Evolutionary conservation across 2,329 filamentous ascomycete species (phyloP).

Genomic region (Hysterium pulicare): DNA sequence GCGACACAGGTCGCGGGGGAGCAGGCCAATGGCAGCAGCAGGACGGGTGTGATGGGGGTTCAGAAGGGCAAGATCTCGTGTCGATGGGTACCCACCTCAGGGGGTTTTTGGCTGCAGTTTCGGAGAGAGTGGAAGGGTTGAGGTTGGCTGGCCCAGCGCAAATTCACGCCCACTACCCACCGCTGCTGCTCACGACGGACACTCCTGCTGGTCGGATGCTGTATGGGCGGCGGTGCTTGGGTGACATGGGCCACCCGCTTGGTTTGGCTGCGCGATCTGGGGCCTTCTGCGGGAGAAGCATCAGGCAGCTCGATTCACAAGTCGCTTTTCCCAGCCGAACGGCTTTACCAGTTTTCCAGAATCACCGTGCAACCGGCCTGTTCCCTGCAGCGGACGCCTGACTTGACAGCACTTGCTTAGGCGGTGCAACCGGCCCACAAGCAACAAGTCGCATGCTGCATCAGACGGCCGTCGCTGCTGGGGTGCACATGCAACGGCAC

Average conservation of each 20-base stretch:
- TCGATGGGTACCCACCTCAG: conserved; percentile 19
- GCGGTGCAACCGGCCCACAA: neutral
- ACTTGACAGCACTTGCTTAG: neutral
- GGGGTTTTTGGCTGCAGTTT: conserved; percentile 27
- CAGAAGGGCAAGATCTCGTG: conserved; percentile 17
- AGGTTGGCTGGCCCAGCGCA: conserved; percentile 12
- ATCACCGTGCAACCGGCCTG: conserved; percentile 19
- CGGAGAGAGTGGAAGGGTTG: conserved; percentile 21
- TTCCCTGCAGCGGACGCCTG: conserved; percentile 10
- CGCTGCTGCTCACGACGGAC: conserved; percentile 22
- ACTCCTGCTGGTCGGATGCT: conserved; percentile 18
- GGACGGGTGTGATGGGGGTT: conserved; percentile 9
- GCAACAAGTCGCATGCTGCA: neutral
- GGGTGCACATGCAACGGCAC: conserved; percentile 31
- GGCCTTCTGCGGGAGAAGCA: neutral
- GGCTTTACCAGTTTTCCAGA: conserved; percentile 27
- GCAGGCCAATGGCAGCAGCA: conserved; percentile 10
- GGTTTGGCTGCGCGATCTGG: conserved; percentile 33
- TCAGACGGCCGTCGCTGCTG: conserved; percentile 11
- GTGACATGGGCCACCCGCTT: conserved; percentile 26
- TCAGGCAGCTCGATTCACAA: no score
- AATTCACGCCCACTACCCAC: conserved; percentile 3
- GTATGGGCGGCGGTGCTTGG: conserved; percentile 8
- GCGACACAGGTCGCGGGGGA: conserved; percentile 13
- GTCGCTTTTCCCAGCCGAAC: conserved; percentile 24